Evolutionary conservation across 495 filamentous ascomycete species (phyloP), one percentile per base, ranked within the genome.

Genomic region (Mycothermus thermophilus): DNA sequence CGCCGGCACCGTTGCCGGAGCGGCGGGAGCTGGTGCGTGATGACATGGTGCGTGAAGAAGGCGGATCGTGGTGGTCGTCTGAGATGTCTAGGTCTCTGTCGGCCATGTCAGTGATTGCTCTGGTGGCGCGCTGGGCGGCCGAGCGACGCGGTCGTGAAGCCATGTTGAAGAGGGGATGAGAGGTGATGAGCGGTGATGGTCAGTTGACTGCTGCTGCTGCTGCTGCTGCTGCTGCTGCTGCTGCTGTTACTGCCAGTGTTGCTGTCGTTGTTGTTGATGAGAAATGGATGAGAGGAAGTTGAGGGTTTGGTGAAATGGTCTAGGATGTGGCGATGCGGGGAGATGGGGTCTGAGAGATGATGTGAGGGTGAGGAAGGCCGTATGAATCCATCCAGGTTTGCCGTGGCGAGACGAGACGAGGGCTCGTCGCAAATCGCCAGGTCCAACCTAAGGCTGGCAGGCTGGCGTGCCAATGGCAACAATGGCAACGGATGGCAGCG

Each of bases 21-120:
- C 67, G 63, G 38, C 65, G 65, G 38, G 60, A 46, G 35, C 30
- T 18, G 21, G 16, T 17, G 34, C 65, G 63, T 28, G 65, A 60
- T 26, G 67, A 59, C 67, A 71, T 69, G 47, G 46, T 41, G 43
- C 50, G 52, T 27, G 22, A 25, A 11, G 22, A 25, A 11, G 11
- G 6, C 6, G 22, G 22, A 11, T 11, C 22, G 22, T 54, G 44
- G 48, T 46, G 54, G 51, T 33, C 57, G 16, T 35, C 47, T 38
- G 54, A 49, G 15, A 6, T n/a, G 16, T 41, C 38, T 18, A 27
- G 20, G 46, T 71, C 66, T 55, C 60, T 64, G 38, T 64, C 60
- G 44, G 60, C 60, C 46, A 67, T 53, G 56, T 67, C 60, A 64
- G 63, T 65, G 30, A 67, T 67, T 41, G 58, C 58, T n/a, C 42